phyloP scores from a whole-genome alignment of 768 basidiomycete genomes.

The Amanita inopinata region DNA sequence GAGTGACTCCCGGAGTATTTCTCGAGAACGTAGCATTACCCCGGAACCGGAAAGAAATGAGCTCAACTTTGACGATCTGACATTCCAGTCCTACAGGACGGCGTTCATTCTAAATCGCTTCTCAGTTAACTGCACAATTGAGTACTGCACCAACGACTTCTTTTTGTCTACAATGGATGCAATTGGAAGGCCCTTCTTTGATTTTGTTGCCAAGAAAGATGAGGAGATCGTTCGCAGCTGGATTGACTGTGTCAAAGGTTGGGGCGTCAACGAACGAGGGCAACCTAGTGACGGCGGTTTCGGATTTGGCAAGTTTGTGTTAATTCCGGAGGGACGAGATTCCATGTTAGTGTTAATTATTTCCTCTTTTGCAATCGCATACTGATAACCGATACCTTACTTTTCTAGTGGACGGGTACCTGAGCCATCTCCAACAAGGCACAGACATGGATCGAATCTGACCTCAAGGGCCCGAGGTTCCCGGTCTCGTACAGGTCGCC shows the following conservation, averaged over 20 bases:
- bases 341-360: constrained; percentile 34
- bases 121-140: constrained; percentile 49
- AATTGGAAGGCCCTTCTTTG: constrained; percentile 62
- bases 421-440: constrained; percentile 19
- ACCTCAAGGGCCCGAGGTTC: not conserved
- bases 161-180: constrained; percentile 49
- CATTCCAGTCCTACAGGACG: constrained; percentile 62
- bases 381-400: constrained; percentile 1
- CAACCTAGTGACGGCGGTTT: constrained; percentile 81
- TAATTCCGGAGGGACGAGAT: constrained; percentile 51
- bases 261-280: constrained; percentile 79
- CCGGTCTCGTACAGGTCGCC: constrained; percentile 2
- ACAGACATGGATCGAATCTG: constrained; percentile 14
- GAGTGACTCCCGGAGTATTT: constrained; percentile 9
- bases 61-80: constrained; percentile 52
- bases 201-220: constrained; percentile 58
- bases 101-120: constrained; percentile 81
- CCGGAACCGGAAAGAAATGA: constrained; percentile 16
- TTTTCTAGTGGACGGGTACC: constrained; percentile 23
- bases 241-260: constrained; percentile 71
- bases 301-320: constrained; percentile 64
- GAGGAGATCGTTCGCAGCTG: constrained; percentile 60
- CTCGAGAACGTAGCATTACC: constrained; percentile 13
- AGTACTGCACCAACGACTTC: constrained; percentile 69
- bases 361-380: not conserved